Base-by-base conservation (phyloP, 2,329 filamentous ascomycete species). In the Leptodontidium sp. region DNA sequence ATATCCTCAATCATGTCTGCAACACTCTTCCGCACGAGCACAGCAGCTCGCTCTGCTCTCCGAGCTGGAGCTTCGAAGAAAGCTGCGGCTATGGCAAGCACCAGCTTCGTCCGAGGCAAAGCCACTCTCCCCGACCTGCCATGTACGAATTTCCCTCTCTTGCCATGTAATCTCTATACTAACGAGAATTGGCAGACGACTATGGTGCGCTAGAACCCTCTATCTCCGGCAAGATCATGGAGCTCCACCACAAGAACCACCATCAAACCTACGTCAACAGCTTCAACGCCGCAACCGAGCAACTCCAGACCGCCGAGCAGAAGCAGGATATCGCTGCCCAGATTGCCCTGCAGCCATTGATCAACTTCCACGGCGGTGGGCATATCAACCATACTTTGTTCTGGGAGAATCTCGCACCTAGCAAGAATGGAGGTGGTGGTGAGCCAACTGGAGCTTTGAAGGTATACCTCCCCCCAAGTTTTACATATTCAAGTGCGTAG, bases 201-300 rank as follows among this genome's bases (percentile, higher is more conserved):
- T 99, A 98, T 82, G 93, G 91, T 79, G 96, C 94, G 64, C 93
- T 99, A 77, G 96, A 99, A 84, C 88, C 88, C 62, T 79, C 85
- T 78, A 89, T 97, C 84, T 94, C 91, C 61, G 91, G 92, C 80
- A 89, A 96, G 83, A 97, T 97, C 85, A 97, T 97, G 94, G 93
- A 97, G 84, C 88, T 97, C 57, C 94, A 97, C 86, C 92, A 97
- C 88, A 90, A 88, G 84, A 95, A 94, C 83, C 94, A 97, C 87
- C 94, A 97, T 85, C 90, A 95, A 82, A 94, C 94, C 78, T 97
- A 97, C 81, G 93, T 97, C 76, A 96, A 90, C 82, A 91, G 91
- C 80, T 92, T 93, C 85, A 97, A 97, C 85, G 86, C 90, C 70
- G 91, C 93, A 68, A 84, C 89, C 74, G 90, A 94, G 81, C 89